A percentile compares a stretch with the other conserved stretches of the same genome.
Evolutionary conservation across 2,329 filamentous ascomycete species (phyloP).

Genomic region (Endocalyx cinctus): DNA sequence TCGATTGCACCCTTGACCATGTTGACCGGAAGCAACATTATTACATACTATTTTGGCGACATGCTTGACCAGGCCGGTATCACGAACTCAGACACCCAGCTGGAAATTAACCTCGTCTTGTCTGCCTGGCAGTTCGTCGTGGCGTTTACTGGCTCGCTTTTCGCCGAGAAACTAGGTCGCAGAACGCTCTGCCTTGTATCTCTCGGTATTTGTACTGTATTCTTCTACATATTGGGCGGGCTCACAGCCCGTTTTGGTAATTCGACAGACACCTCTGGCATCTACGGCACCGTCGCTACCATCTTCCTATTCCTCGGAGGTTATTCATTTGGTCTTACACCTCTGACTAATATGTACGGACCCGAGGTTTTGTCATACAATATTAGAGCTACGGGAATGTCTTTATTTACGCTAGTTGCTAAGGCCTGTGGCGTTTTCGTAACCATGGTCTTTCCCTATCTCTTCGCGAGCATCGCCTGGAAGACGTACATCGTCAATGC

Average conservation of each 20-base stretch:
- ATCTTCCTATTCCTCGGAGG: constrained; percentile 1
- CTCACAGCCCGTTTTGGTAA: too few relatives aligned
- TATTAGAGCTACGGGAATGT: background rate
- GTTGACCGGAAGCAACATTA: constrained; percentile 35
- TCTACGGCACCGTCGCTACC: background rate
- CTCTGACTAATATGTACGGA: background rate
- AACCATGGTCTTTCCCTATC: too few relatives aligned
- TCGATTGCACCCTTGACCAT: constrained; percentile 35
- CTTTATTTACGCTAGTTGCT: too few relatives aligned
- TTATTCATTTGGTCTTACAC: background rate
- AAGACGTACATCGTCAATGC: constrained; percentile 1
- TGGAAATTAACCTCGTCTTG: constrained; percentile 28
- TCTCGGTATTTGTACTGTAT: too few relatives aligned
- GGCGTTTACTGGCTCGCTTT: constrained; percentile 7
- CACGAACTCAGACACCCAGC: constrained; percentile 35
- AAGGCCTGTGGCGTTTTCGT: too few relatives aligned
- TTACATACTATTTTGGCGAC: constrained; percentile 30
- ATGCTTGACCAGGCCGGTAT: constrained; percentile 43
- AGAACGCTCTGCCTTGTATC: background rate
- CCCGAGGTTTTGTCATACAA: constrained; percentile 1
- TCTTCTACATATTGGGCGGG: too few relatives aligned
- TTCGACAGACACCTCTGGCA: background rate
- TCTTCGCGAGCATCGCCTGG: background rate
- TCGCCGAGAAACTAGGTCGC: constrained; percentile 1
- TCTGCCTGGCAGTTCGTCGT: constrained; percentile 9